These are phyloP conservation scores for Pleurozium schreberi DNA, from an alignment of 225 moss, liverwort and hornwort species.

Conservation along the genomic window DNA sequence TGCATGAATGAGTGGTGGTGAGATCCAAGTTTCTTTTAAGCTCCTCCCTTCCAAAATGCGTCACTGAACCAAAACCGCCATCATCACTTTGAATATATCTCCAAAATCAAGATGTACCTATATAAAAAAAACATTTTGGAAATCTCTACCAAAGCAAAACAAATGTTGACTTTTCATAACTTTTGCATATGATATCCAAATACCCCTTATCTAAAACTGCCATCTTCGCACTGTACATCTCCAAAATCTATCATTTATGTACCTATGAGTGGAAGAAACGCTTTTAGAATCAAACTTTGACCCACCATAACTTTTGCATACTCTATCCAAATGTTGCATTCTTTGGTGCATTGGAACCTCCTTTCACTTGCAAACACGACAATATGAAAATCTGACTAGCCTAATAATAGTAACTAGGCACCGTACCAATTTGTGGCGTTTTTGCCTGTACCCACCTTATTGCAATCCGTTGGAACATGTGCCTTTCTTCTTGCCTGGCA, in stretches of 20 bases:
- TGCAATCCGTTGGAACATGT: neutral
- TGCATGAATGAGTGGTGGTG: no score
- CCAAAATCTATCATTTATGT: no score
- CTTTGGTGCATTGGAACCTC: neutral
- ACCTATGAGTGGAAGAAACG: no score
- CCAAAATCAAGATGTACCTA: neutral
- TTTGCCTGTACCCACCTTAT: neutral
- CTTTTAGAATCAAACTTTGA: no score
- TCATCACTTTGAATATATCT: neutral
- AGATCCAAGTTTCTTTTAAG: neutral
- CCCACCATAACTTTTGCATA: neutral
- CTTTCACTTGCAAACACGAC: neutral
- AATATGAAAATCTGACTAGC: neutral
- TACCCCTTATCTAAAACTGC: no score
- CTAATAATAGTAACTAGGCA: neutral
- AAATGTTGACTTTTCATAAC: neutral
- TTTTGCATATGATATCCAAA: neutral
- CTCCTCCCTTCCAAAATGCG: no score
- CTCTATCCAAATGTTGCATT: fast-evolving
- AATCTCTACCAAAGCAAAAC: neutral
- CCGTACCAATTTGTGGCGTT: neutral
- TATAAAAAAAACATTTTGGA: fast-evolving
- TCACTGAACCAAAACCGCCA: fast-evolving
- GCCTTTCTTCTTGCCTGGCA: neutral
- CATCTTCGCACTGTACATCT: no score